Conservation (phyloP, 2,329 filamentous ascomycete genomes). For the Camptophora hylomeconis region DNA sequence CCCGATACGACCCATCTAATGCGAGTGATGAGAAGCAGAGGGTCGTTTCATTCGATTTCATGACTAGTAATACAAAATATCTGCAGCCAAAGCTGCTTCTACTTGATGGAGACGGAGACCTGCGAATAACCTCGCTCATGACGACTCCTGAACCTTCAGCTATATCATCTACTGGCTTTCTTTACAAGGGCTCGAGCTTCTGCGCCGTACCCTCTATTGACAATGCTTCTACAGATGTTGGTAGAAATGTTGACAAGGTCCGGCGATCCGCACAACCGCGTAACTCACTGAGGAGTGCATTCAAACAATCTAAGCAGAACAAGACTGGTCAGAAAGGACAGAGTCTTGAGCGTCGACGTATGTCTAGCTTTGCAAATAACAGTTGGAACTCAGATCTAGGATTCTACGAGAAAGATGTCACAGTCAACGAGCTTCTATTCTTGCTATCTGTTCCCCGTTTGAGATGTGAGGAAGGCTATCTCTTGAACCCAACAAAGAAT, state of each 20-base stretch:
- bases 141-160: conserved; percentile 7
- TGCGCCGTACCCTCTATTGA: background rate
- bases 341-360: conserved; percentile 1
- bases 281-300: conserved; percentile 7
- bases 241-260: conserved; percentile 4
- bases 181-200: conserved; percentile 7
- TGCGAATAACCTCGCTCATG: conserved; percentile 32
- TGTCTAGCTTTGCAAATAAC: conserved; percentile 12
- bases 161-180: conserved; percentile 8
- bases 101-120: conserved; percentile 37
- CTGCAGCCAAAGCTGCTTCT: conserved; percentile 40
- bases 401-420: conserved; percentile 17
- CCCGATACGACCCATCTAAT: conserved; percentile 33
- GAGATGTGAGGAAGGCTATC: conserved; percentile 42
- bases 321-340: background rate
- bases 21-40: conserved; percentile 33
- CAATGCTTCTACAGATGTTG: background rate
- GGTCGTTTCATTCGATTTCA: conserved; percentile 49
- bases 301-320: conserved; percentile 11
- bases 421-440: conserved; percentile 27
- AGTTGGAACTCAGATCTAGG: conserved; percentile 12
- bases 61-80: conserved; percentile 31
- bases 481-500: conserved; percentile 42
- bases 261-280: conserved; percentile 9
- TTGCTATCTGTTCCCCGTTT: conserved; percentile 30